Conservation (phyloP, 2,329 filamentous ascomycete genomes). For the Fusarium citri region DNA sequence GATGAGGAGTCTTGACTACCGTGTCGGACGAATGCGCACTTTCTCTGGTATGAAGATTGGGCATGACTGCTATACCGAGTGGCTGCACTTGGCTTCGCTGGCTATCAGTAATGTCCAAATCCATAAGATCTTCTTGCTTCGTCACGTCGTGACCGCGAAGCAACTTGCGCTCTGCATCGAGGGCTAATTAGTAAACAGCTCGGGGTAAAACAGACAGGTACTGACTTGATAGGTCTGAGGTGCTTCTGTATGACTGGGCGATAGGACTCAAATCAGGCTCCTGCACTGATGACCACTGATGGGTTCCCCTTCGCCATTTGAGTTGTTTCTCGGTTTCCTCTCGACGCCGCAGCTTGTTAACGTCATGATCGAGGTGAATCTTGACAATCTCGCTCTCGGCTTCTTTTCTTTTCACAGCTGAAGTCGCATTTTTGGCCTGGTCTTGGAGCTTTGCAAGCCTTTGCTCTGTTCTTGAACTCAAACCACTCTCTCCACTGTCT, state of each 20-base stretch:
- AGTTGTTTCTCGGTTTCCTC: constrained; percentile 54
- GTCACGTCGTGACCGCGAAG: not conserved
- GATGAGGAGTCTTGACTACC: constrained; percentile 52
- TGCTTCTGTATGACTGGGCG: constrained; percentile 54
- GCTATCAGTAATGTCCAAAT: constrained; percentile 12
- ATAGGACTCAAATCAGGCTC: constrained; percentile 64
- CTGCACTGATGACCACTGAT: constrained; percentile 64
- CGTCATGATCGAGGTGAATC: constrained; percentile 47
- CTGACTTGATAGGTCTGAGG: constrained; percentile 43
- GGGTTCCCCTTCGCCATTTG: constrained; percentile 58
- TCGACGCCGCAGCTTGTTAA: constrained; percentile 58
- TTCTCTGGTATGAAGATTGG: not conserved
- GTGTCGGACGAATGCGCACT: constrained; percentile 52
- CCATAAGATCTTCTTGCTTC: constrained; percentile 20
- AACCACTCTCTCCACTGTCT: constrained; percentile 57
- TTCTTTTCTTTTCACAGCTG: constrained; percentile 57
- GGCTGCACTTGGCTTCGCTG: not conserved
- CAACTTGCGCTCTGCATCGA: constrained; percentile 17
- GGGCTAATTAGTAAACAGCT: constrained; percentile 17
- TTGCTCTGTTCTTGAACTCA: constrained; percentile 48
- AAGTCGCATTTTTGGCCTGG: constrained; percentile 51
- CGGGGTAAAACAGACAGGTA: constrained; percentile 22
- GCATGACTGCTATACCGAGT: not conserved
- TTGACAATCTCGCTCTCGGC: constrained; percentile 59
- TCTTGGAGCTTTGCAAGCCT: constrained; percentile 50